A percentile compares a stretch with the other conserved stretches of the same genome.
phyloP scores from a whole-genome alignment of 179 eudicot species.

The Heliamphora pulchella region DNA sequence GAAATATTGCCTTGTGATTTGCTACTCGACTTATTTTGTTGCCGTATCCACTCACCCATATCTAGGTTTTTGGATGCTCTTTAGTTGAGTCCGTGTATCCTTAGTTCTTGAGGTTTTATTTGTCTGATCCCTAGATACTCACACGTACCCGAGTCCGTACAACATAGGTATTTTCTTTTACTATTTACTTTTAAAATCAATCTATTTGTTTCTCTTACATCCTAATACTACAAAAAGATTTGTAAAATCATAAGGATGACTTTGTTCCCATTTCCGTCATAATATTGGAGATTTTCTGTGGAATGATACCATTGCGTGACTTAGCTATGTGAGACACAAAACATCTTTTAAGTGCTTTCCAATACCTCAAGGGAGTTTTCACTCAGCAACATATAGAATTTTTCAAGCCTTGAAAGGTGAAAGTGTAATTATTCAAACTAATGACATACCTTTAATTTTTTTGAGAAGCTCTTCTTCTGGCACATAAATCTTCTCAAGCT shows the following conservation, averaged over 20 bases:
- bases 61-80: too few relatives aligned
- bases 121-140: too few relatives aligned
- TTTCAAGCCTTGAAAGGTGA: not conserved
- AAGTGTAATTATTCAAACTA: not conserved
- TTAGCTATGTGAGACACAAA: not conserved
- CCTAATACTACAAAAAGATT: not conserved
- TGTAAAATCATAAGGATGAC: not conserved
- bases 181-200: too few relatives aligned
- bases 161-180: too few relatives aligned
- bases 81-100: too few relatives aligned
- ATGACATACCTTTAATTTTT: constrained; percentile 53
- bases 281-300: too few relatives aligned
- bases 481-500: constrained; percentile 44
- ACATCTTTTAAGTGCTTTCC: not conserved
- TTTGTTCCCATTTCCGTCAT: not conserved
- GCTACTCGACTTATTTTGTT: too few relatives aligned
- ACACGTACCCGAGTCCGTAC: too few relatives aligned
- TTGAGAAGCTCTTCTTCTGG: constrained; percentile 60
- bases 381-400: not conserved
- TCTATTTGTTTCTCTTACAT: too few relatives aligned
- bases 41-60: too few relatives aligned
- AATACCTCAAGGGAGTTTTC: not conserved
- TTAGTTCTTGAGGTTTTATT: too few relatives aligned
- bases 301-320: not conserved
- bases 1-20: too few relatives aligned